Base-by-base conservation (phyloP, 2,329 filamentous ascomycete genomes). In the Scytalidium lignicola region DNA sequence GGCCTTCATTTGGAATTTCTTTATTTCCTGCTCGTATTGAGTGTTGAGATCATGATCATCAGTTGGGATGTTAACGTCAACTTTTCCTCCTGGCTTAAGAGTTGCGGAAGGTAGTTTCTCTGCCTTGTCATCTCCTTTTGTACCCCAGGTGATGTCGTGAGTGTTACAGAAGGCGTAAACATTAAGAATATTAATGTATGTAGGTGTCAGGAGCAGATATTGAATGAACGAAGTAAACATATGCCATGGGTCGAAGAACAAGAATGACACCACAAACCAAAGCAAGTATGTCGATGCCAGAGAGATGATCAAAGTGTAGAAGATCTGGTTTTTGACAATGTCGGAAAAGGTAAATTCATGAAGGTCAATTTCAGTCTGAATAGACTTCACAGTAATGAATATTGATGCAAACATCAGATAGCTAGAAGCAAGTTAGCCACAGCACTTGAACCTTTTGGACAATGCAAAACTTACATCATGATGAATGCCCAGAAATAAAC, bases 121-220 rank as follows among this genome's bases (percentile, higher is more conserved):
- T 6, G 92, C 79, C 69, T 96, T 96, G 71, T 96, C 92, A 66
- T 97, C 93, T 61, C 93, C 93, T 70, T 97, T 99, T 40, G 93
- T 99, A 63, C 91, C 91, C 91, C 91, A 96, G 3, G 91, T 95
- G 56, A 96, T 93, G 64, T 96, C 91, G 76, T 96, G 91, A 21
- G 91, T 96, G 71, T 96, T 96, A 72, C 91, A 97, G 71, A 99
- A 99, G 53, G 92, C 92, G 70, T 97, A 99, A 50, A 99, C 93
- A 74, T 97, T 99, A 62, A 99, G 83, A 51, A 97, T 91, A 70
- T 97, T 99, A 74, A 95, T 95, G 72, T 96, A 99, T 0, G 91
- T 96, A 0, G 93, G 93, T 0, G 91, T 96, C 50, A 99, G 79
- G 40, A 97, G 81, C 60, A 97, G 83, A 68, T 99, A 99, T 79